Evolutionary conservation across 2,329 filamentous ascomycete species (phyloP).

Genomic region (Hymenoscyphus scutula): DNA sequence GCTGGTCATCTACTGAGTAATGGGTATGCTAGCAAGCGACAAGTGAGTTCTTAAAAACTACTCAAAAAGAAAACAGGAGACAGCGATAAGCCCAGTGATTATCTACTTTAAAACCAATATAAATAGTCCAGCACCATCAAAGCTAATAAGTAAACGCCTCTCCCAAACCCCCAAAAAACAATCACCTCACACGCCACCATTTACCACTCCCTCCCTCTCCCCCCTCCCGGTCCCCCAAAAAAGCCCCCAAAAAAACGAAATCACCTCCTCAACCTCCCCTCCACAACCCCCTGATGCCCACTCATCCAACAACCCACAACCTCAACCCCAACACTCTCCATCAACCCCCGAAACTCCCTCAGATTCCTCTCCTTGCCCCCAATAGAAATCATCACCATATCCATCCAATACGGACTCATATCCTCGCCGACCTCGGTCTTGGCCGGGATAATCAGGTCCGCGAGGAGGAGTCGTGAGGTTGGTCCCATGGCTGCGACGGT

Average conservation of each 20-base stretch:
- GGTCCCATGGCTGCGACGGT: slow-evolving; percentile 34
- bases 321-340: slow-evolving; percentile 19
- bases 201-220: not conserved
- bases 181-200: not conserved
- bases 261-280: slow-evolving; percentile 11
- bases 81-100: no score
- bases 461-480: slow-evolving; percentile 30
- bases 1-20: no score
- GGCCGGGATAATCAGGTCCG: slow-evolving; percentile 31
- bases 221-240: not conserved
- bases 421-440: slow-evolving; percentile 28
- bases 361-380: slow-evolving; percentile 35
- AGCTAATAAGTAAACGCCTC: no score
- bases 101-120: no score
- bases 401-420: slow-evolving; percentile 38
- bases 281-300: slow-evolving; percentile 22
- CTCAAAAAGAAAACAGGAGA: no score
- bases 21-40: no score
- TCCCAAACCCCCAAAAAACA: no score
- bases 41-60: no score
- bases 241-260: no score
- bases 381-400: slow-evolving; percentile 34
- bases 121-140: no score
- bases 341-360: slow-evolving; percentile 26
- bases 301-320: slow-evolving; percentile 22